phyloP scores from a whole-genome alignment of 495 filamentous ascomycete species.

The Daldinia grandis region DNA sequence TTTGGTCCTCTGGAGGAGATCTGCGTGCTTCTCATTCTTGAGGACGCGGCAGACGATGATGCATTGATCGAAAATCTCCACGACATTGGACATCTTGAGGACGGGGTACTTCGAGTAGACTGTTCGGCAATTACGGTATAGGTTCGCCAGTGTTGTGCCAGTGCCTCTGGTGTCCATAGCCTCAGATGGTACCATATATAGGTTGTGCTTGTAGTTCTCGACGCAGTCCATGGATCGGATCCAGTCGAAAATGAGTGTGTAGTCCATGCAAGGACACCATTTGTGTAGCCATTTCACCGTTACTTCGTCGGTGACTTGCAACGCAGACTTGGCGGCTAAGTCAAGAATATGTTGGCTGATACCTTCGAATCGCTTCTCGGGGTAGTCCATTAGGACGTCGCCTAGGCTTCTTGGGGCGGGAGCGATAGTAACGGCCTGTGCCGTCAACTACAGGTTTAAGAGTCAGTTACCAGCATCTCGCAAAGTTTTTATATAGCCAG shows the following conservation, averaged over 20 bases:
- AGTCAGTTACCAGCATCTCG: background rate
- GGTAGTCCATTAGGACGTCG: constrained; percentile 23
- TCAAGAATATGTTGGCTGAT: constrained; percentile 10
- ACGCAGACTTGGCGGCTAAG: background rate
- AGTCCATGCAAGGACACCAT: constrained; percentile 28
- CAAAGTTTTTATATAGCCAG: background rate
- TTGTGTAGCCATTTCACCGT: constrained; percentile 23
- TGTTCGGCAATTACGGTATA: constrained; percentile 15
- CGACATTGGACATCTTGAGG: background rate
- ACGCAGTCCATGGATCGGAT: constrained; percentile 4
- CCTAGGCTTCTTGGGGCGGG: constrained; percentile 10
- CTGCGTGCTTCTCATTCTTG: constrained; percentile 12
- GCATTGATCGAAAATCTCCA: constrained; percentile 20
- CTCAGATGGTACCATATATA: constrained; percentile 20
- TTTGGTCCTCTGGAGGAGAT: constrained; percentile 7
- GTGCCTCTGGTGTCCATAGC: constrained; percentile 18
- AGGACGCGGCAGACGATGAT: constrained; percentile 23
- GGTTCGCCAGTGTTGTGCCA: constrained; percentile 4
- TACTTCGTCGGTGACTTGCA: constrained; percentile 24
- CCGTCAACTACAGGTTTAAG: background rate
- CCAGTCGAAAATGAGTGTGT: background rate
- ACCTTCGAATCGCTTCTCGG: constrained; percentile 13
- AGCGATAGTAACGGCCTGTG: background rate
- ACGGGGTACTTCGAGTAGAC: background rate
- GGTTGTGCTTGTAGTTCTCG: background rate